A percentile compares a stretch with the other conserved stretches of the same genome.
Evolutionary conservation across 2,329 filamentous ascomycete species (phyloP).

Genomic region (Colletotrichum sp.): DNA sequence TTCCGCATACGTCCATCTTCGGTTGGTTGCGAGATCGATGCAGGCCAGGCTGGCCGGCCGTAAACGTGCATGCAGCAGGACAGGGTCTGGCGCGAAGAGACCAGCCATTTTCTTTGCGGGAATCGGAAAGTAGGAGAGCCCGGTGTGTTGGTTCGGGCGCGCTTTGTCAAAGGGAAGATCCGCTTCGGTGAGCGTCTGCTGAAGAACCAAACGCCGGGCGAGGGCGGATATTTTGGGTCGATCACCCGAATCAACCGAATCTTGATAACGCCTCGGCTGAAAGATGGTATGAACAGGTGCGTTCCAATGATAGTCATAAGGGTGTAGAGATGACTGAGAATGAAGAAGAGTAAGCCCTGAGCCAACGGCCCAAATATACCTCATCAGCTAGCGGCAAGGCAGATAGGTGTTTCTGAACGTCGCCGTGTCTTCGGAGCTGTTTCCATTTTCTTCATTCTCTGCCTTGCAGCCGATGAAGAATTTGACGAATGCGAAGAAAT

Average conservation of each 20-base stretch:
- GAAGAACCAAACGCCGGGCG: neutral
- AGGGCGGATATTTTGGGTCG: neutral
- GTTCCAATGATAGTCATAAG: neutral
- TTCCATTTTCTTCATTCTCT: neutral
- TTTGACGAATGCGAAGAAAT: neutral
- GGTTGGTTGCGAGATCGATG: conserved; percentile 15
- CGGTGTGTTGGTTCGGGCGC: neutral
- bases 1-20: conserved; percentile 18
- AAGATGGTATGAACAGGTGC: neutral
- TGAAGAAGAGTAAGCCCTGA: neutral
- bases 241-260: neutral
- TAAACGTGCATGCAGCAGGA: conserved; percentile 17
- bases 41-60: conserved; percentile 17
- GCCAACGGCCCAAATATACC: neutral
- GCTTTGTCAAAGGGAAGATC: neutral
- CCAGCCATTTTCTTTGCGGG: neutral
- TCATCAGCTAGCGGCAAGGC: neutral
- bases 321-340: neutral
- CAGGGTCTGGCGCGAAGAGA: neutral
- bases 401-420: neutral
- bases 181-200: neutral
- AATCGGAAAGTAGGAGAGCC: neutral
- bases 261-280: neutral
- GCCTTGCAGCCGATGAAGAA: neutral
- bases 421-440: neutral